Base-by-base conservation (phyloP, 306 rosid species). In the Trifolium dubium region DNA sequence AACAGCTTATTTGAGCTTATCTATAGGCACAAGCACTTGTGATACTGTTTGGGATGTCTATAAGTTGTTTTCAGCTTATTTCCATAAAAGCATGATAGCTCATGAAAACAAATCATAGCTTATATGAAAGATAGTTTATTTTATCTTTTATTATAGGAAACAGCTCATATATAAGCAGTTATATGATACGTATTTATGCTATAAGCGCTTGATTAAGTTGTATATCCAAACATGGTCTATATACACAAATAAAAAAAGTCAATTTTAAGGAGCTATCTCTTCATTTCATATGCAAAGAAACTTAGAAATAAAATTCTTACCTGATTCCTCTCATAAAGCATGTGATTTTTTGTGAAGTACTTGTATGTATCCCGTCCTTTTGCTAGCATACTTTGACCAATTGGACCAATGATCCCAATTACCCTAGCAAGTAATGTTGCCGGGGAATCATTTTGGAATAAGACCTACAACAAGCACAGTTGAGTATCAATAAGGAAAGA, bases 291-390 rank as follows among this genome's bases (percentile, higher is more conserved):
- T 14, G 10, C 19, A 28, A 62, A 30, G 67, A 30, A 72, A 63
- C 74, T 32, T 60, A 51, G 28, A 74, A 73, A 74, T 28, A 28
- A 46, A 84, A 63, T 53, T 65, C 56, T 80, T 59, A 88, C 99
- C 93, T 92, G 99, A 88, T 95, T 92, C 44, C 99, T 90, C 79
- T 95, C 99, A 61, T 95, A 95, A 49, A 95, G 99, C 99, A 95
- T 92, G 65, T 95, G 98, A 80, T 95, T 95, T 85, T 95, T 95
- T 41, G 99, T 79, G 84, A 95, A 92, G 83, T 88, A 87, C 79
- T 95, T 95, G 50, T 86, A 90, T 0, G 99, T 87, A 85, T 95
- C 99, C 8, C 92, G 90, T 72, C 98, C 99, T 87, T 90, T 95
- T 39, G 96, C 95, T 66, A 95, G 96, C 89, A 95, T 83, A 77